Percentiles rank a stretch among this genome's conserved stretches.
phyloP scores from a whole-genome alignment of 192 early-diverging fungal genomes.

The Coemansia pectinata region DNA sequence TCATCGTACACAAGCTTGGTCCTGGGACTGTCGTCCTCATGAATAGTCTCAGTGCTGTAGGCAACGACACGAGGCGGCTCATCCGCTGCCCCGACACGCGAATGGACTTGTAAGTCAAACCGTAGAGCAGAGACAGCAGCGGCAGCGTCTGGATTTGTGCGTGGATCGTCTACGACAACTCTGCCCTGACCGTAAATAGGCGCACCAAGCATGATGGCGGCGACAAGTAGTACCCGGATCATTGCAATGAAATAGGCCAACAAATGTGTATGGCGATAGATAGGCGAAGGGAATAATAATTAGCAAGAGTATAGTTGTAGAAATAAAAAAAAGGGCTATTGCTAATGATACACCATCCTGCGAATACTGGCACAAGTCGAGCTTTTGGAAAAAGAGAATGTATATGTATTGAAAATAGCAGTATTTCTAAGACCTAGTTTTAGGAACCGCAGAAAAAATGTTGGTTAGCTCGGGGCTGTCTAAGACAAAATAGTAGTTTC shows the following conservation, averaged over 20 bases:
- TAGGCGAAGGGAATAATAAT: background rate
- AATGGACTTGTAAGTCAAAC: background rate
- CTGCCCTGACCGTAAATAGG: background rate
- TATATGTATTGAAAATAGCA: background rate
- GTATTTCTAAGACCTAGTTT: slow-evolving; percentile 1
- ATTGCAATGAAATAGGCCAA: background rate
- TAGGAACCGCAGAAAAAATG: background rate
- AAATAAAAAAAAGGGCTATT: background rate
- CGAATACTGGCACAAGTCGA: background rate
- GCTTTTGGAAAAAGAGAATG: background rate
- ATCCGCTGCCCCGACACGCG: background rate
- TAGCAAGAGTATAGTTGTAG: background rate
- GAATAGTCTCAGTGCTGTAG: background rate
- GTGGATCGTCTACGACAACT: background rate
- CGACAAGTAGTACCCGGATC: slow-evolving; percentile 1
- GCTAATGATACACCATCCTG: background rate
- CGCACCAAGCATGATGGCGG: background rate
- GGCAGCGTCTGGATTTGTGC: background rate
- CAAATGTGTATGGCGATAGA: background rate
- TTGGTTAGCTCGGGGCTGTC: background rate
- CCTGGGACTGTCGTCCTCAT: background rate
- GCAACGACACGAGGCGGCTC: background rate
- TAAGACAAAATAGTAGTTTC: background rate
- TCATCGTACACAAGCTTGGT: background rate
- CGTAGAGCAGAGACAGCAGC: background rate